Conservation (phyloP, 2,329 filamentous ascomycete species). For the Fusarium sp. region DNA sequence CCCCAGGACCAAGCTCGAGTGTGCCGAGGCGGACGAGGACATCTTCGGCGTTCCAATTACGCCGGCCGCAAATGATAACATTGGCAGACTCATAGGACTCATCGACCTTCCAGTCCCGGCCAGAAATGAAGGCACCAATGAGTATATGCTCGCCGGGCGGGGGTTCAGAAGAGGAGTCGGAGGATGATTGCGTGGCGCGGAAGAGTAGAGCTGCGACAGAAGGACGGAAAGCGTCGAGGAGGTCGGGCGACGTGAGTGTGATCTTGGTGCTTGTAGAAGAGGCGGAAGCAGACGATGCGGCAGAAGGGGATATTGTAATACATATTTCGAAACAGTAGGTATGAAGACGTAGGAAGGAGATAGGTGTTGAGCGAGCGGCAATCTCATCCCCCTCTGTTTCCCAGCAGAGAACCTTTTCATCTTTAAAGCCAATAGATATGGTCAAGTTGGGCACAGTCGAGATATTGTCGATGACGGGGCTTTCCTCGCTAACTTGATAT, state of each 20-base stretch:
- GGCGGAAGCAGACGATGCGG: slow-evolving; percentile 25
- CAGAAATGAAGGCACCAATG: slow-evolving; percentile 49
- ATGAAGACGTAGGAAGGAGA: slow-evolving; percentile 53
- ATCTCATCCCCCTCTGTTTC: slow-evolving; percentile 54
- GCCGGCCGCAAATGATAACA: slow-evolving; percentile 50
- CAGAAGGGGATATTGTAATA: slow-evolving; percentile 37
- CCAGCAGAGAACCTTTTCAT: slow-evolving; percentile 53
- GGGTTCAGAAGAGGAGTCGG: slow-evolving; percentile 29
- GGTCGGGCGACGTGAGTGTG: slow-evolving; percentile 43
- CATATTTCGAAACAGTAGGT: slow-evolving; percentile 53
- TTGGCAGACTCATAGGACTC: slow-evolving; percentile 48
- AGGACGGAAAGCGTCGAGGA: slow-evolving; percentile 38
- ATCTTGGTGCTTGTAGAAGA: slow-evolving; percentile 24
- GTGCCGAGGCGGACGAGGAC: slow-evolving; percentile 52
- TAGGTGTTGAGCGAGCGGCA: slow-evolving; percentile 42
- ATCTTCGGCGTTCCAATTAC: slow-evolving; percentile 47
- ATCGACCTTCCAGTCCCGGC: slow-evolving; percentile 50
- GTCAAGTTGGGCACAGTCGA: slow-evolving; percentile 52
- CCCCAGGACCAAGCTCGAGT: slow-evolving; percentile 47
- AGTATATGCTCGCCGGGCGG: slow-evolving; percentile 47
- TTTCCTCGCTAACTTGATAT: slow-evolving; percentile 49
- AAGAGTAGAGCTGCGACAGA: slow-evolving; percentile 42
- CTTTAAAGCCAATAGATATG: slow-evolving; percentile 54
- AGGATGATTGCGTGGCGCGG: slow-evolving; percentile 34
- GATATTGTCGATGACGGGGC: slow-evolving; percentile 48